Conservation (phyloP, 345 rosid species). For the Pistacia atlantica region DNA sequence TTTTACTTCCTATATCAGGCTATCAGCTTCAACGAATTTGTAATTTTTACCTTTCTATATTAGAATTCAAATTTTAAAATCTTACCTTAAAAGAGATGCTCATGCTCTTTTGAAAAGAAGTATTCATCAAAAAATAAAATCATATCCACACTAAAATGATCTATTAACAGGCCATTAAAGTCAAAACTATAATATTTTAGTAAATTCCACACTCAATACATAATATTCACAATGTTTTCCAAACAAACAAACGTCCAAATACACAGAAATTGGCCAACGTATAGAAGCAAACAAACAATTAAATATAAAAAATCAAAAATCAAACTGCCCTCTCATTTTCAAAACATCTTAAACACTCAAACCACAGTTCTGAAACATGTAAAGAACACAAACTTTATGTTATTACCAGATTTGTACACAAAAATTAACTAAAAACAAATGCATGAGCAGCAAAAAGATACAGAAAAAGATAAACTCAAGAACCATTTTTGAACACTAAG, state of each 20-base stretch:
- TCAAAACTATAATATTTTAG: background rate
- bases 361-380: constrained; percentile 4
- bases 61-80: background rate
- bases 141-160: background rate
- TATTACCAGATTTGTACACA: background rate
- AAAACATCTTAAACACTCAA: background rate
- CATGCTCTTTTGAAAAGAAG: background rate
- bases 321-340: background rate
- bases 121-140: background rate
- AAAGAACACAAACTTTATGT: background rate
- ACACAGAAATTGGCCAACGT: background rate
- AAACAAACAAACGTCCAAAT: background rate
- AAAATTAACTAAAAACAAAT: background rate
- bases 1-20: background rate
- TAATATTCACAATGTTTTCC: background rate
- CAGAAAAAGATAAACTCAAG: background rate
- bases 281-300: background rate
- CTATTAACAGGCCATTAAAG: background rate
- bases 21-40: background rate
- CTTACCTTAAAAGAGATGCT: background rate
- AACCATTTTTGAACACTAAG: constrained; percentile 9
- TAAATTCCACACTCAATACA: background rate
- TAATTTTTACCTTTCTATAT: background rate
- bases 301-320: background rate
- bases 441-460: background rate